Conservation (phyloP, 768 basidiomycete species). For the Boletus coccyginus region DNA sequence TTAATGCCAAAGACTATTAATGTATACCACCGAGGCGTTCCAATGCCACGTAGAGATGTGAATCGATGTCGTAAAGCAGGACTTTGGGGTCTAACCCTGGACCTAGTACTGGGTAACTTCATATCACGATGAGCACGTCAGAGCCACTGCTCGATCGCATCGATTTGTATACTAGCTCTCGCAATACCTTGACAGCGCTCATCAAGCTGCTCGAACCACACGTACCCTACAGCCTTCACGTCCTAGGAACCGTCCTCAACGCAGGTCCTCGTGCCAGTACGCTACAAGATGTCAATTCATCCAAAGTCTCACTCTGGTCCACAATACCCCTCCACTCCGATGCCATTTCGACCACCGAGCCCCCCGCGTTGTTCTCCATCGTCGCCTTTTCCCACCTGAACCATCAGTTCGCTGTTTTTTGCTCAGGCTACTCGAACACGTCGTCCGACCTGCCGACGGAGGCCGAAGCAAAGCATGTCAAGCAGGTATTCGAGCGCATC, state of each 20-base stretch:
- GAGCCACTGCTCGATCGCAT: constrained; percentile 7
- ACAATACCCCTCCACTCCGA: constrained; percentile 4
- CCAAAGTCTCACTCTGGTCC: constrained; percentile 20
- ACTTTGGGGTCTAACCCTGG: not conserved
- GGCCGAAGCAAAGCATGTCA: constrained; percentile 13
- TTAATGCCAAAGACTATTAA: too few relatives aligned
- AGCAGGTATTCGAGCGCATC: constrained; percentile 11
- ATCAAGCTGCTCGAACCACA: constrained; percentile 12
- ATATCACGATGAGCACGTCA: not conserved
- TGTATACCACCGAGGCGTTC: too few relatives aligned
- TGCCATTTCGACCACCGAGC: not conserved
- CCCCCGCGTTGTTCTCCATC: constrained; percentile 19
- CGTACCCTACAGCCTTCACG: constrained; percentile 10
- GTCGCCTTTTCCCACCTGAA: constrained; percentile 10
- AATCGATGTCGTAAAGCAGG: not conserved
- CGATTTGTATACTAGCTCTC: constrained; percentile 5
- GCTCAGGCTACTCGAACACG: constrained; percentile 8
- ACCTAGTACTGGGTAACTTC: too few relatives aligned
- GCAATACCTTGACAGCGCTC: constrained; percentile 4
- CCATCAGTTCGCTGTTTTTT: constrained; percentile 17
- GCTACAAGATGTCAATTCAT: constrained; percentile 11
- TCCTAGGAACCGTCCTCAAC: constrained; percentile 22
- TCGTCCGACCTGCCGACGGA: not conserved
- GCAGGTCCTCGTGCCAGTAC: constrained; percentile 9
- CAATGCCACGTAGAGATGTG: not conserved